Conservation (phyloP, 768 basidiomycete genomes). For the Dioszegia crocea region DNA sequence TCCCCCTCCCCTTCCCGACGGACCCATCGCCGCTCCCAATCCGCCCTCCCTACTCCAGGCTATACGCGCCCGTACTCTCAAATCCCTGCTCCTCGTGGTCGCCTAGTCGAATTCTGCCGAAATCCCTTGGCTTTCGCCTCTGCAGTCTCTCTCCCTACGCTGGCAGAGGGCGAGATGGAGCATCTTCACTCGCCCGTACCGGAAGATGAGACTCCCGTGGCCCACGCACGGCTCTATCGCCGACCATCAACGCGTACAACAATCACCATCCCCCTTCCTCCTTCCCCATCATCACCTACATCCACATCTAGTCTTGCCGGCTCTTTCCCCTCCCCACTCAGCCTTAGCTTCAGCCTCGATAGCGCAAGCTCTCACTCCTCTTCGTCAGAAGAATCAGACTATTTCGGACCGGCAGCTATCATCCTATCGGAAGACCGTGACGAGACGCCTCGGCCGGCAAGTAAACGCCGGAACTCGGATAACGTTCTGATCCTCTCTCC, state of each 20-base stretch:
- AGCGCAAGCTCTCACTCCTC: not conserved
- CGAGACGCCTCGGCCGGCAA: not conserved
- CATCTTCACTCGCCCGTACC: not conserved
- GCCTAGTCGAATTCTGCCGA: conserved; percentile 15
- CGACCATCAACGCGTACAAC: not conserved
- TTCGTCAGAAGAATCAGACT: not conserved
- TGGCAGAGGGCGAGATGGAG: conserved; percentile 12
- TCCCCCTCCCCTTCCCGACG: not conserved
- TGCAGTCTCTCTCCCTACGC: conserved; percentile 22
- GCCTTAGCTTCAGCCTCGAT: not conserved
- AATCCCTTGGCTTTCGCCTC: conserved; percentile 18
- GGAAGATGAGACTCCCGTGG: not conserved
- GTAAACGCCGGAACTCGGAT: not conserved
- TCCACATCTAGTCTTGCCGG: conserved; percentile 1
- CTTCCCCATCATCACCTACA: not conserved
- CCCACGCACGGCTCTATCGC: conserved; percentile 1
- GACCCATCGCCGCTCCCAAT: conserved; percentile 5
- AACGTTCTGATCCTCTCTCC: not conserved
- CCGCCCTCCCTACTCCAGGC: conserved; percentile 1
- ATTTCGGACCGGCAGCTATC: not conserved
- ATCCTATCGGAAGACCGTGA: not conserved
- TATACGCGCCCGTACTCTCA: not conserved
- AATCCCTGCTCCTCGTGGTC: not conserved
- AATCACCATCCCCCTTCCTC: conserved; percentile 6
- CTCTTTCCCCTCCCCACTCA: not conserved